A percentile compares a stretch with the other conserved stretches of the same genome.
phyloP scores from a whole-genome alignment of 2,329 filamentous ascomycete species.

The Trichoderma cornu-damae region DNA sequence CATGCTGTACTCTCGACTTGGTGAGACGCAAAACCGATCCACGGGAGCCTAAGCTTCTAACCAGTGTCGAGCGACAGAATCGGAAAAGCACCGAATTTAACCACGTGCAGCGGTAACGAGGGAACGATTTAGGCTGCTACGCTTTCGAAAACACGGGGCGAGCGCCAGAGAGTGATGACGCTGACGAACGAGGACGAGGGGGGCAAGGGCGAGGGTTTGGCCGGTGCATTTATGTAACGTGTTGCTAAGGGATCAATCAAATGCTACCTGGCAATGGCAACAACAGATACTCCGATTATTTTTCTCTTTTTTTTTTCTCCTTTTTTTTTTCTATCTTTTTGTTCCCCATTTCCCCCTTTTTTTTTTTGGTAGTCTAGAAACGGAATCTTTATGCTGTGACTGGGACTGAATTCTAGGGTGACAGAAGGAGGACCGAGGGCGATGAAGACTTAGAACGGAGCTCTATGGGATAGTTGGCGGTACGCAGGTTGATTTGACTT shows the following conservation, averaged over 20 bases:
- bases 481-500: not conserved
- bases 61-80: conserved; percentile 32
- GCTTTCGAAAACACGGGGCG: not conserved
- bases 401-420: not conserved
- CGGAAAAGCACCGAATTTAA: conserved; percentile 43
- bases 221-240: not conserved
- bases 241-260: conserved; percentile 4
- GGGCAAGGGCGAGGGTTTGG: not conserved
- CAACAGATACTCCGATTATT: not conserved
- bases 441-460: not conserved
- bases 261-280: not conserved
- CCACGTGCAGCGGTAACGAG: not conserved
- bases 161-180: not conserved
- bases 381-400: conserved; percentile 1
- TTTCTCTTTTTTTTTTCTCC: not conserved
- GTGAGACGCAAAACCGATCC: conserved; percentile 48
- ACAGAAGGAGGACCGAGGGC: not conserved
- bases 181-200: not conserved
- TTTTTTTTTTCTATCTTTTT: not conserved
- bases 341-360: not conserved
- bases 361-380: conserved; percentile 7
- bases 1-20: conserved; percentile 96
- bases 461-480: conserved; percentile 2
- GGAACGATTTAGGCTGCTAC: not conserved
- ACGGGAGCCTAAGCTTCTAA: conserved; percentile 28